Percentiles rank a stretch among this genome's conserved stretches.
These are phyloP conservation scores for Solanum clarkiae DNA, from an alignment of 257 asterid genomes.

Conservation along the genomic window DNA sequence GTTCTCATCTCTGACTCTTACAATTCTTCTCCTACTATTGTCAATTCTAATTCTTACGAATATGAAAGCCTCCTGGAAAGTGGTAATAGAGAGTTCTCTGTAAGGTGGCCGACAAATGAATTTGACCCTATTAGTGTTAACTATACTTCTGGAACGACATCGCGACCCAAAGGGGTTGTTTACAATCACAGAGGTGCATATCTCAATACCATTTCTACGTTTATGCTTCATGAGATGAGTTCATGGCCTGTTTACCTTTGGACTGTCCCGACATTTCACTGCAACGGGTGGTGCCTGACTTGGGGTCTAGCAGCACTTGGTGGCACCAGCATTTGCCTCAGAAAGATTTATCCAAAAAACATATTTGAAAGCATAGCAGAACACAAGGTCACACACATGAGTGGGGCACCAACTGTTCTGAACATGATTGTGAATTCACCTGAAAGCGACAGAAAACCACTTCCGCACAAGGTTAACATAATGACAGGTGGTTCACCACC, in stretches of 20 bases:
- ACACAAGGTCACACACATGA: conserved; percentile 27
- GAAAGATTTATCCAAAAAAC: conserved; percentile 10
- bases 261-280: conserved; percentile 38
- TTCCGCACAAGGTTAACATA: conserved; percentile 21
- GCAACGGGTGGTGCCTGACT: conserved; percentile 24
- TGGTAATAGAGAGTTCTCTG: neutral
- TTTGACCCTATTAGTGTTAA: conserved; percentile 26
- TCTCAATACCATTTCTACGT: conserved; percentile 16
- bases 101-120: conserved; percentile 18
- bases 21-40: neutral
- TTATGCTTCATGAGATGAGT: conserved; percentile 17
- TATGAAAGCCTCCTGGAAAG: conserved; percentile 13
- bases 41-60: neutral
- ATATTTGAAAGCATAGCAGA: conserved; percentile 12
- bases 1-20: conserved; percentile 12
- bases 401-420: conserved; percentile 29
- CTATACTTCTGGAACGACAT: conserved; percentile 31
- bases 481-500: conserved; percentile 37
- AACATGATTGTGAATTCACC: conserved; percentile 21
- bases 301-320: conserved; percentile 34
- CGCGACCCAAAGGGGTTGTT: conserved; percentile 30
- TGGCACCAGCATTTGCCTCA: conserved; percentile 22
- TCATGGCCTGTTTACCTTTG: conserved; percentile 22
- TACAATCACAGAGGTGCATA: conserved; percentile 30
- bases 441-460: neutral